Percentiles rank a stretch among this genome's conserved stretches.
Evolutionary conservation across 345 rosid species (phyloP).

Genomic region (Bruguiera parviflora): DNA sequence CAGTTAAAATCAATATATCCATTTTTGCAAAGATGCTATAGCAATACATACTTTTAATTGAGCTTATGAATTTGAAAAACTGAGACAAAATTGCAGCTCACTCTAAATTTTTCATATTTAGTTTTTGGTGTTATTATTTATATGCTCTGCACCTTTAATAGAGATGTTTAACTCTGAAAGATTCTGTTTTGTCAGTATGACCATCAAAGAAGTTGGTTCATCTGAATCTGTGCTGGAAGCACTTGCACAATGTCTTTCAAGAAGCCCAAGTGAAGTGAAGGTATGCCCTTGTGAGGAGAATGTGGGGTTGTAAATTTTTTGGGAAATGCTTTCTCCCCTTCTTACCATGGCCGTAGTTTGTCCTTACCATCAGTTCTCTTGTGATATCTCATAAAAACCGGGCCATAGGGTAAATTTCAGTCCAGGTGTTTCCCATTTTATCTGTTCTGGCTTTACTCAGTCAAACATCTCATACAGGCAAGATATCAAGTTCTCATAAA

Average conservation of each 20-base stretch:
- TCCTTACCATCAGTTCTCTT: slow-evolving; percentile 7
- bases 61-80: too few relatives aligned
- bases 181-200: slow-evolving; percentile 56
- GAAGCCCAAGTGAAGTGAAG: slow-evolving; percentile 77
- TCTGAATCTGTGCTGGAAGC: slow-evolving; percentile 70
- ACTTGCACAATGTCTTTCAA: slow-evolving; percentile 61
- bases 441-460: slow-evolving; percentile 80
- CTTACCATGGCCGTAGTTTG: slow-evolving; percentile 8
- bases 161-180: slow-evolving; percentile 5
- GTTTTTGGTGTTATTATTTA: neutral
- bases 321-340: slow-evolving; percentile 3
- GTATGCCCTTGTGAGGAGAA: slow-evolving; percentile 37
- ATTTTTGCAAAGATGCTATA: too few relatives aligned
- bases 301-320: neutral
- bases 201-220: slow-evolving; percentile 64
- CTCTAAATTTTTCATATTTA: neutral
- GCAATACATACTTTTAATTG: too few relatives aligned
- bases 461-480: slow-evolving; percentile 99
- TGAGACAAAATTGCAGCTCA: neutral
- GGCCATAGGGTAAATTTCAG: slow-evolving; percentile 69
- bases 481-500: slow-evolving; percentile 72
- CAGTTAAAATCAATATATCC: too few relatives aligned
- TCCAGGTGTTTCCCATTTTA: slow-evolving; percentile 87
- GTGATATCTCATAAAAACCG: slow-evolving; percentile 31
- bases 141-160: neutral